Conservation (phyloP, 306 rosid genomes). For the Cercis canadensis region DNA sequence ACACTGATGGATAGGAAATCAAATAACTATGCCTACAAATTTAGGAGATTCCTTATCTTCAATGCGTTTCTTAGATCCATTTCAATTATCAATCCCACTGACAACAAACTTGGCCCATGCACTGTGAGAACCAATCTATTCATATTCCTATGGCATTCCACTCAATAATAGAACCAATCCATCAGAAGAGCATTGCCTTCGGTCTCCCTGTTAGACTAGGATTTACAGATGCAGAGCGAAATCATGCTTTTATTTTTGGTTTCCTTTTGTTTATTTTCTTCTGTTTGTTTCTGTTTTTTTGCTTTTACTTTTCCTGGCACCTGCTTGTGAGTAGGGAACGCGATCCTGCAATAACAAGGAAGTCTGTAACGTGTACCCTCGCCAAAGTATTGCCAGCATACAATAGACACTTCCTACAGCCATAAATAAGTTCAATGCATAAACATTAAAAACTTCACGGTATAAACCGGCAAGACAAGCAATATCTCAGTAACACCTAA, state of each 20-base stretch:
- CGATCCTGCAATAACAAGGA: conserved; percentile 5
- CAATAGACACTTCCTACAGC: not conserved
- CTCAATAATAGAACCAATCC: conserved; percentile 22
- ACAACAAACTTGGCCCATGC: conserved; percentile 25
- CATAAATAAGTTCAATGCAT: conserved; percentile 16
- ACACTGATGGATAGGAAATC: conserved; percentile 18
- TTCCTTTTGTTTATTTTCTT: not conserved
- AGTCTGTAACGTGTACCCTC: not conserved
- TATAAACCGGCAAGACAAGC: not conserved
- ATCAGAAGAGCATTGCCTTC: not conserved
- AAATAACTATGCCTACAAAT: not conserved
- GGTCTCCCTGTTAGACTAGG: not conserved
- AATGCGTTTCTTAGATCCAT: too few relatives aligned
- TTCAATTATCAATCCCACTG: not conserved
- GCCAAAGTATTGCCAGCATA: not conserved
- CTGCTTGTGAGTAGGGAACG: not conserved
- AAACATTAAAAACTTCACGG: not conserved
- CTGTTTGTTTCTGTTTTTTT: not conserved
- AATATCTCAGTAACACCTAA: not conserved
- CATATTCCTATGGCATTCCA: not conserved
- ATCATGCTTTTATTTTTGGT: not conserved
- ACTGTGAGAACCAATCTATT: conserved; percentile 21
- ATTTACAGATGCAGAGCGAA: not conserved
- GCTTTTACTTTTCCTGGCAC: not conserved
- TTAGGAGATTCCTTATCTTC: too few relatives aligned